phyloP scores from a whole-genome alignment of 768 basidiomycete species.

The Mycena belliarum region DNA sequence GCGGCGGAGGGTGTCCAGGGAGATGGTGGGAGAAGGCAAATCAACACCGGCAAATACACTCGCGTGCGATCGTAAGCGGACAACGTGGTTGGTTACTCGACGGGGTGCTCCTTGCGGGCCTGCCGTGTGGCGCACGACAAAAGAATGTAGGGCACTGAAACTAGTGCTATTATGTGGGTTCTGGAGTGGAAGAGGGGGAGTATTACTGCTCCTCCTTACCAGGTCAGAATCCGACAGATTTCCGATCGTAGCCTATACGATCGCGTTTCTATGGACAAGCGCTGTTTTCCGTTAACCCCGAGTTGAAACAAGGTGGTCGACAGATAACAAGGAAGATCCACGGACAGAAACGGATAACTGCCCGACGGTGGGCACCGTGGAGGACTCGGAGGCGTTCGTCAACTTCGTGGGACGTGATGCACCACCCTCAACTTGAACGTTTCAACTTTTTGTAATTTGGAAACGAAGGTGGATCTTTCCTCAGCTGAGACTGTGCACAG shows the following conservation, averaged over 20 bases:
- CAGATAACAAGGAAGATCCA: too few species aligned
- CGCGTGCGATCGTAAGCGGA: not conserved
- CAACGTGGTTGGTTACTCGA: not conserved
- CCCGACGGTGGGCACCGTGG: too few species aligned
- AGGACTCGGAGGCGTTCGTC: too few species aligned
- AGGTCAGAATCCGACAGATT: not conserved
- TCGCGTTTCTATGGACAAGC: not conserved
- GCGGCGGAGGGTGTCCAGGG: conserved; percentile 8
- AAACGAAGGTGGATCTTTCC: too few species aligned
- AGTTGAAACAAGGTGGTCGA: too few species aligned
- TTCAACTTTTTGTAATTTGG: too few species aligned
- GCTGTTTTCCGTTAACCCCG: too few species aligned
- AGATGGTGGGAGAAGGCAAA: not conserved
- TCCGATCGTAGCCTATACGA: conserved; percentile 6
- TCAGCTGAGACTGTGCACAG: too few species aligned
- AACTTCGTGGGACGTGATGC: too few species aligned
- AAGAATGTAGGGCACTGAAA: conserved; percentile 2
- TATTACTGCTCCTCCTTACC: not conserved
- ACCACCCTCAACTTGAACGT: too few species aligned
- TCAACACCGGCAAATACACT: not conserved
- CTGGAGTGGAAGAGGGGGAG: not conserved
- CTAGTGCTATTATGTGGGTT: not conserved
- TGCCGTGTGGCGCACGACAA: not conserved
- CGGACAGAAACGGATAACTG: too few species aligned
- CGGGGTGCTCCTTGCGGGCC: conserved; percentile 3